Base-by-base conservation (phyloP, 1,284 basidiomycete genomes). In the Cryptococcus hybrid region DNA sequence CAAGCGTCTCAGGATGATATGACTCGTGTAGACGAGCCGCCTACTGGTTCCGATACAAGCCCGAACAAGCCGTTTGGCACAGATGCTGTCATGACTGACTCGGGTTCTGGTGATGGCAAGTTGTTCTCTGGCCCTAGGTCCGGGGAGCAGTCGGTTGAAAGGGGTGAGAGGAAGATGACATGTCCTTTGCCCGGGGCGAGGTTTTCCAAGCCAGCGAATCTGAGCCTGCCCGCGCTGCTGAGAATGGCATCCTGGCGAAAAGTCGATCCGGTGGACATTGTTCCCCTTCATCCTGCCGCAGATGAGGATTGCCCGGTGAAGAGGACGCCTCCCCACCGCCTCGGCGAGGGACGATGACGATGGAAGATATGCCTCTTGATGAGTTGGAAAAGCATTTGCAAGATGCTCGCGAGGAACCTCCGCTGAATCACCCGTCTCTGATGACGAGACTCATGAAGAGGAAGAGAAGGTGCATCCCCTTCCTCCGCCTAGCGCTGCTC, bases 351-450 rank as follows among this genome's bases (percentile, higher is more conserved):
- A 53, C 59, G 7, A 51, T 66, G 40, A 56, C 63, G 4, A 42
- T 63, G 7, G 51, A 62, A 15, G 58, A 56, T 40, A 48, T 70
- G 45, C 62, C 60, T 2, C 64, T 64, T 36, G 71, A 73, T 49
- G 71, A 73, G 51, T 51, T 75, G 12, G 71, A 71, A 55, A 38
- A 73, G 52, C 70, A 72, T 54, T 58, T 68, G 18, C 62, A 64
- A 9, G 66, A 70, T 8, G 18, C 18, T 18, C 18, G 18, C 18
- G 18, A 18, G 18, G 18, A 18, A 18, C 18, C 18, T 18, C 18
- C 18, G 18, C 18, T 18, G 18, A 18, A 18, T 18, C 18, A 18
- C 18, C 18, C 18, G 18, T 18, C 18, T 18, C 18, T 18, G 18
- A 18, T 18, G 18, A 18, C 18, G 18, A 18, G 18, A 18, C 18